Base-by-base conservation (phyloP, 2,329 filamentous ascomycete species). In the Calonectria ilicicola region DNA sequence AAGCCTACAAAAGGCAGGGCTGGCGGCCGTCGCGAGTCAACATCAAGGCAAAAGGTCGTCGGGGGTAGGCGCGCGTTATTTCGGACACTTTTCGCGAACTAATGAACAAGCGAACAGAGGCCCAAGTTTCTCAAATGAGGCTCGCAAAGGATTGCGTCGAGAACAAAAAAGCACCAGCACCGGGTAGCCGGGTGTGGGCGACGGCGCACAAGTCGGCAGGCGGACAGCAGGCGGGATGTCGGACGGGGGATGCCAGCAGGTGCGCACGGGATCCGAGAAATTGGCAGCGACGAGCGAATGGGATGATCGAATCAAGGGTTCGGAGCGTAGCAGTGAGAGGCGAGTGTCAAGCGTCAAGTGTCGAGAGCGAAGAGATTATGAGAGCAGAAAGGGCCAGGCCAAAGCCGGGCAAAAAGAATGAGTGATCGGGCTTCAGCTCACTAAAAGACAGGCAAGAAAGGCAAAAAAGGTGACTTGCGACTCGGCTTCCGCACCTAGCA, bases 1-100 rank as follows among this genome's bases (percentile, higher is more conserved):
- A 71, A 70, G 73, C 69, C 73, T 74, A 77, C 44, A 69, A 65
- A 44, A 19, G 47, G 60, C 15, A 53, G 67, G 51, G 53, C 53
- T 26, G 70, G 38, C 44, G 70, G 40, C 53, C 35, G 51, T 69
- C 62, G 47, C 56, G 51, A 23, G 40, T 77, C 66, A 72, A 77
- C 78, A 79, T 79, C 19, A 72, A 75, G 65, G 44, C 72, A 21
- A 67, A 67, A 65, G 49, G 66, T 40, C 70, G 70, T 65, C 42
- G 67, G 38, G 47, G 65, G 29, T 56, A 40, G 47, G 40, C 14
- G 47, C 26, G 19, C 29, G 46, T 23, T 42, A 38, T 40, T 53
- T 51, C 44, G 27, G 51, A 32, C 27, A 26, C 35, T 21, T 19
- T 56, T 26, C 23, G 12, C 19, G 51, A 10, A 42, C 23, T 42